Conservation (phyloP, 495 filamentous ascomycete genomes). For the Talaromyces adpressus region DNA sequence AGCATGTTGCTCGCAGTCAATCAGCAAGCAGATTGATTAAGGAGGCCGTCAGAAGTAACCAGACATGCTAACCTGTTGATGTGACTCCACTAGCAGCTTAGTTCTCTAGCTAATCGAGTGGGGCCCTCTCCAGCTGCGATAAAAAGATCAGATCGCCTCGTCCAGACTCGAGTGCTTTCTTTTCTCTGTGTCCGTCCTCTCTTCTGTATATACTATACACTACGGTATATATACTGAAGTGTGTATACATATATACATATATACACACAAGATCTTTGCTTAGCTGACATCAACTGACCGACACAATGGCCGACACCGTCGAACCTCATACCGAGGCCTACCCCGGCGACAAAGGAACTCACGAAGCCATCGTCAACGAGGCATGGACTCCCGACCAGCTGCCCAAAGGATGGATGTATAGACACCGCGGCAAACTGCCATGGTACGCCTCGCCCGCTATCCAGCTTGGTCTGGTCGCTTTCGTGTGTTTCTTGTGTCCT, state of each 20-base stretch:
- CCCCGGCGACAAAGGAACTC: not conserved
- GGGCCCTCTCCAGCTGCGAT: not conserved
- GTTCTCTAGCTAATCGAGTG: not conserved
- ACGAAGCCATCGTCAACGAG: not conserved
- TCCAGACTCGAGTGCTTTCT: not conserved
- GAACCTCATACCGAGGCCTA: not conserved
- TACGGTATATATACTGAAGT: not conserved
- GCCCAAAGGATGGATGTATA: slow-evolving; percentile 43
- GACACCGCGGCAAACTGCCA: slow-evolving; percentile 37
- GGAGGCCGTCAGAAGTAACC: not conserved
- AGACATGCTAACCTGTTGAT: not conserved
- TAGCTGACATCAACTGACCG: not conserved
- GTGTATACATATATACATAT: not conserved
- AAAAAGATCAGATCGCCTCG: not conserved
- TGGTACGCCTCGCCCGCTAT: slow-evolving; percentile 71
- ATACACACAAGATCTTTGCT: not conserved
- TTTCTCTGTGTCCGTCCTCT: not conserved
- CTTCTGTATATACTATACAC: not conserved
- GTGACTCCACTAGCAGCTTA: not conserved
- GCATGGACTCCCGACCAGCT: slow-evolving; percentile 6
- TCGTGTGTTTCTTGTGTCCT: slow-evolving; percentile 79
- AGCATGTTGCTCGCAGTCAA: not conserved
- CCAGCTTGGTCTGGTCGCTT: slow-evolving; percentile 38
- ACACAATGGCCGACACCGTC: slow-evolving; percentile 1
- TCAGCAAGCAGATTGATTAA: not conserved